These are phyloP conservation scores for Leccinum broughii DNA, from an alignment of 768 basidiomycete genomes.

Conservation along the genomic window DNA sequence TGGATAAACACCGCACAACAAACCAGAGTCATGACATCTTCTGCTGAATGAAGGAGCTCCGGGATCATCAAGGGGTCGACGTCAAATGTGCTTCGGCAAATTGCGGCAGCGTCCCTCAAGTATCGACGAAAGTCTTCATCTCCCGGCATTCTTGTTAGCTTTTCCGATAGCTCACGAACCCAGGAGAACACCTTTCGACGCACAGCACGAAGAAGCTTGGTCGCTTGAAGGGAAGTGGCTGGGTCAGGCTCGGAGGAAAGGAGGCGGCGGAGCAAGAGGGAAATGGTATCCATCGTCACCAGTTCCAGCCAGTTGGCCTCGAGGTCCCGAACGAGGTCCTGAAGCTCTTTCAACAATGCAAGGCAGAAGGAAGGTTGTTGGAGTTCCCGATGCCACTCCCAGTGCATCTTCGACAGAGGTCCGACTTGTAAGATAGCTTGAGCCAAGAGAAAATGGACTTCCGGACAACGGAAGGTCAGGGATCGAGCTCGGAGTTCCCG, in stretches of 20 bases:
- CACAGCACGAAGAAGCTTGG: too few relatives aligned
- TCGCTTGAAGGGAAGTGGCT: too few relatives aligned
- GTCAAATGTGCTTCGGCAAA: too few relatives aligned
- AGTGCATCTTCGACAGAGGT: constrained; percentile 12
- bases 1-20: constrained; percentile 29
- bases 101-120: too few relatives aligned
- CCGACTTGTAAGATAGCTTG: constrained; percentile 50
- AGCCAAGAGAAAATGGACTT: constrained; percentile 42
- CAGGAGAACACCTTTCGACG: too few relatives aligned
- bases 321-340: constrained; percentile 36
- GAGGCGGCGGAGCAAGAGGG: constrained; percentile 38
- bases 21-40: too few relatives aligned
- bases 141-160: too few relatives aligned
- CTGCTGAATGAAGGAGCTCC: too few relatives aligned
- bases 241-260: constrained; percentile 26
- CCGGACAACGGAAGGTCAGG: constrained; percentile 40
- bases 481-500: constrained; percentile 43
- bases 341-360: constrained; percentile 38
- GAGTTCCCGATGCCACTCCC: constrained; percentile 45
- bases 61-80: too few relatives aligned
- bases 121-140: too few relatives aligned
- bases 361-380: constrained; percentile 33
- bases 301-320: constrained; percentile 44
- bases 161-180: too few relatives aligned
- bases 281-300: constrained; percentile 34